These are phyloP conservation scores for Cutaneotrichosporon dermatis DNA, from an alignment of 1,284 basidiomycete species.

Conservation along the genomic window DNA sequence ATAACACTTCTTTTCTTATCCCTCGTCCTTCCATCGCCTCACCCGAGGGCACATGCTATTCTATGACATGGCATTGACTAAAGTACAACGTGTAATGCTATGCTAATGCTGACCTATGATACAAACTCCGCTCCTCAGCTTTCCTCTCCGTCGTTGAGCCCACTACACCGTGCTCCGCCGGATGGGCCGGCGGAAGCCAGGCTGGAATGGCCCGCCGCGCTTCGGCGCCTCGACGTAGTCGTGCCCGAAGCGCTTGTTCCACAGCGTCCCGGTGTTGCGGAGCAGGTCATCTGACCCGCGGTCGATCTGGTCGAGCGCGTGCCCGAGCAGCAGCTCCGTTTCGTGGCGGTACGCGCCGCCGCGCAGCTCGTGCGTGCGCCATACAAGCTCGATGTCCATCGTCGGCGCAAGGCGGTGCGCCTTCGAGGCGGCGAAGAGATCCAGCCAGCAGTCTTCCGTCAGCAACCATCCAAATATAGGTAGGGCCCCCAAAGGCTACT, in stretches of 20 bases:
- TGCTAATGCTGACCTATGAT: background rate
- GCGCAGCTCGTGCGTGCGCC: constrained; percentile 47
- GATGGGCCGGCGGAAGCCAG: background rate
- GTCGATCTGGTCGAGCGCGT: constrained; percentile 9
- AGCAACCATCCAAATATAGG: background rate
- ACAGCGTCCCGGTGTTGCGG: constrained; percentile 23
- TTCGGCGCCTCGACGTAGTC: constrained; percentile 15
- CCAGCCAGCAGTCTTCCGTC: constrained; percentile 37
- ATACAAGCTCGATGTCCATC: constrained; percentile 44
- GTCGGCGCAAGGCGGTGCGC: constrained; percentile 24
- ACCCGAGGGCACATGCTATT: too few relatives aligned
- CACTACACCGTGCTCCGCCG: background rate
- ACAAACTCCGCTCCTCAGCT: background rate
- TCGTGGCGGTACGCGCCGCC: constrained; percentile 27
- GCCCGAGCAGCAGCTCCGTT: constrained; percentile 26
- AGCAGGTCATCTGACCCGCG: constrained; percentile 23
- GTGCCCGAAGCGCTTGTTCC: constrained; percentile 27
- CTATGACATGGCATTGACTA: too few relatives aligned
- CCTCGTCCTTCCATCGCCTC: too few relatives aligned
- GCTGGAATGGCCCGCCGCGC: background rate
- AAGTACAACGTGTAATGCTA: background rate
- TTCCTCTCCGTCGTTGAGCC: too few relatives aligned
- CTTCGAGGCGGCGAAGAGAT: constrained; percentile 26
- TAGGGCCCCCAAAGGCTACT: constrained; percentile 6
- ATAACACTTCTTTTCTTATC: too few relatives aligned